These are phyloP conservation scores for Arthrobotrys sinensis DNA, from an alignment of 2,329 filamentous ascomycete species.

Conservation along the genomic window DNA sequence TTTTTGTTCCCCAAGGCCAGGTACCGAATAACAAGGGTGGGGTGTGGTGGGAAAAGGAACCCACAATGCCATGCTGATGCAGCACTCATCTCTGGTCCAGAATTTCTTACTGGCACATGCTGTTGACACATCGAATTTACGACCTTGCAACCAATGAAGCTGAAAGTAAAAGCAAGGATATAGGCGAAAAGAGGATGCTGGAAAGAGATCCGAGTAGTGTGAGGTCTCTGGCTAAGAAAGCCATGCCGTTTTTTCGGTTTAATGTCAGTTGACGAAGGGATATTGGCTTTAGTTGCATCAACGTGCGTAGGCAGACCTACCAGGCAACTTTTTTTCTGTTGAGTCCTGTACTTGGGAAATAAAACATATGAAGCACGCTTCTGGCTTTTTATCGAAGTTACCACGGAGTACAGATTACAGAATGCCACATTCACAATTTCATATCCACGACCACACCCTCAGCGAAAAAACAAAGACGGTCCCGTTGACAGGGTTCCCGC, in stretches of 20 bases:
- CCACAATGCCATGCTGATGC: conserved; percentile 53
- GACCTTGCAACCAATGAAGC: conserved; percentile 59
- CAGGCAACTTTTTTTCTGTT: conserved; percentile 15
- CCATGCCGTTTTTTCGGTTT: conserved; percentile 61
- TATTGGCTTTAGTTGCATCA: conserved; percentile 43
- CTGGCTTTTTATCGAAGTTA: conserved; percentile 16
- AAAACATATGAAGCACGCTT: conserved; percentile 36
- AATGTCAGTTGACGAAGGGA: conserved; percentile 53
- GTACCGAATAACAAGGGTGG: conserved; percentile 59
- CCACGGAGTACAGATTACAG: conserved; percentile 24
- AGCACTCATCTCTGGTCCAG: conserved; percentile 38
- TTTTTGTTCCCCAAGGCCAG: conserved; percentile 57
- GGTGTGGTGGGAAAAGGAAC: conserved; percentile 43
- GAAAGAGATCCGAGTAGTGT: conserved; percentile 57
- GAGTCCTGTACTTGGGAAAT: conserved; percentile 15
- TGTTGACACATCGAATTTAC: conserved; percentile 60
- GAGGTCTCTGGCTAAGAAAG: conserved; percentile 46
- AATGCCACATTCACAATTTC: conserved; percentile 24
- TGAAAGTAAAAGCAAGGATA: conserved; percentile 54
- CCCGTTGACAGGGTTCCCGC: conserved; percentile 58
- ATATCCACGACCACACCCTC: conserved; percentile 35
- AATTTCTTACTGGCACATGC: conserved; percentile 39
- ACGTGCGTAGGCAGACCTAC: conserved; percentile 35
- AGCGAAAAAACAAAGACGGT: conserved; percentile 41
- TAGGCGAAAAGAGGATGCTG: conserved; percentile 59